Conservation (phyloP, 1,139 yeast genomes). For the Yamadazyma aaseri region DNA sequence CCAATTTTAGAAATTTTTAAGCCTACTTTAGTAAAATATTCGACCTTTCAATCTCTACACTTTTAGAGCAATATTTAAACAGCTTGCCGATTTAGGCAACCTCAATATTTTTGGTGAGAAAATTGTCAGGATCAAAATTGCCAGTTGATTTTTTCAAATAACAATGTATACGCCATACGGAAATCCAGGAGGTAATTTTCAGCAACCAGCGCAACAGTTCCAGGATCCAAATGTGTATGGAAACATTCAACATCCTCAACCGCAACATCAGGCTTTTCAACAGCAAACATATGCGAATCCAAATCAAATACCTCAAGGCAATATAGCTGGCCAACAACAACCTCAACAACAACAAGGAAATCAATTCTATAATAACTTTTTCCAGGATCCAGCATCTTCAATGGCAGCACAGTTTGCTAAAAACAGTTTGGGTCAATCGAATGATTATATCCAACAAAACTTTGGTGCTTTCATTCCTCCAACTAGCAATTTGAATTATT, state of each 20-base stretch:
- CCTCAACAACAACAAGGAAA: constrained; percentile 9
- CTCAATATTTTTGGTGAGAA: too few relatives aligned
- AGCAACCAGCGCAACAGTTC: constrained; percentile 9
- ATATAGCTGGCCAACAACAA: constrained; percentile 9
- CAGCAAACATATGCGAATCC: constrained; percentile 25
- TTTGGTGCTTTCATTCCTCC: constrained; percentile 55
- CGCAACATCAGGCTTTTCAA: constrained; percentile 21
- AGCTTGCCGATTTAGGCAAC: too few relatives aligned
- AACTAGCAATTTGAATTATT: constrained; percentile 62
- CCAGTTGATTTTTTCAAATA: not conserved
- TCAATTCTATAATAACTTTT: constrained; percentile 36
- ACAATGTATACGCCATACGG: constrained; percentile 50
- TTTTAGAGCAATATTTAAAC: too few relatives aligned
- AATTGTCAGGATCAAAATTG: too few relatives aligned
- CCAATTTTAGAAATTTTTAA: too few relatives aligned
- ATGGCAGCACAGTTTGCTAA: constrained; percentile 91
- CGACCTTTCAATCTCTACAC: too few relatives aligned
- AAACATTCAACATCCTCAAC: constrained; percentile 27
- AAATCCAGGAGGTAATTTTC: constrained; percentile 17
- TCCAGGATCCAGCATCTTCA: constrained; percentile 78
- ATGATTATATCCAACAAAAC: constrained; percentile 73
- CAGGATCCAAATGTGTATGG: constrained; percentile 8
- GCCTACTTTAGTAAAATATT: too few relatives aligned
- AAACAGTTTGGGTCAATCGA: constrained; percentile 69
- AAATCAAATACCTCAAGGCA: constrained; percentile 8